Percentiles rank a stretch among this genome's conserved stretches.
phyloP scores from a whole-genome alignment of 1,139 yeast genomes.

The Taiozyma sp. region DNA sequence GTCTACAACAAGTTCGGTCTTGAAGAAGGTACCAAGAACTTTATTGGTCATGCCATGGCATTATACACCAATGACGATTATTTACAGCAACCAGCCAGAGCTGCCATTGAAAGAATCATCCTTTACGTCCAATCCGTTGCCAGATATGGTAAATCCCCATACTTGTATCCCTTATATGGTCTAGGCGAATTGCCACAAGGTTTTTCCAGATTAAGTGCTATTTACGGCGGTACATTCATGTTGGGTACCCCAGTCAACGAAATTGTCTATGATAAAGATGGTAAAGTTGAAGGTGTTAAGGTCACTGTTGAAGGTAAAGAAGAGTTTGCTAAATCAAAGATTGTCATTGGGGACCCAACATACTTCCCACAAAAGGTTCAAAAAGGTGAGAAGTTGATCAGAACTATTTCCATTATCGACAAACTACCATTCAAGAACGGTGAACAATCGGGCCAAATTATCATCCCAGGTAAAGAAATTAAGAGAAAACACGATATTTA shows the following conservation, averaged over 20 bases:
- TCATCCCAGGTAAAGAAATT: slow-evolving; percentile 95
- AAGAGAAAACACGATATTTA: slow-evolving; percentile 92
- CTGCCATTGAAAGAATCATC: slow-evolving; percentile 81
- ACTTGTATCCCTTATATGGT: slow-evolving; percentile 93
- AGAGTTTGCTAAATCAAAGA: slow-evolving; percentile 75
- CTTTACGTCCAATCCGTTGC: slow-evolving; percentile 90
- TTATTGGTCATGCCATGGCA: slow-evolving; percentile 99
- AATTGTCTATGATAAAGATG: slow-evolving; percentile 65
- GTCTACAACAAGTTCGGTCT: slow-evolving; percentile 86
- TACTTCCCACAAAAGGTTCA: slow-evolving; percentile 90
- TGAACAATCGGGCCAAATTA: slow-evolving; percentile 87
- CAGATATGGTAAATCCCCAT: slow-evolving; percentile 94
- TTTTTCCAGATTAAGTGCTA: slow-evolving; percentile 93
- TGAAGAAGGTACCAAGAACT: slow-evolving; percentile 91
- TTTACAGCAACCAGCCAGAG: slow-evolving; percentile 85
- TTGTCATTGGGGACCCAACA: slow-evolving; percentile 97
- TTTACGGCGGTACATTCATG: slow-evolving; percentile 98
- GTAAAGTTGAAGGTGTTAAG: slow-evolving; percentile 78
- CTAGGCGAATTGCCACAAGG: slow-evolving; percentile 98
- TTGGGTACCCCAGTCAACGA: slow-evolving; percentile 94
- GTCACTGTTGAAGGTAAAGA: slow-evolving; percentile 70
- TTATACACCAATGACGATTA: slow-evolving; percentile 93
- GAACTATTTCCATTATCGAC: slow-evolving; percentile 92
- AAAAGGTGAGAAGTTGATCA: slow-evolving; percentile 77
- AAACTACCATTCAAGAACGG: slow-evolving; percentile 82